phyloP scores from a whole-genome alignment of 805 yeast species.

The Cyberlindnera euphorbiae region DNA sequence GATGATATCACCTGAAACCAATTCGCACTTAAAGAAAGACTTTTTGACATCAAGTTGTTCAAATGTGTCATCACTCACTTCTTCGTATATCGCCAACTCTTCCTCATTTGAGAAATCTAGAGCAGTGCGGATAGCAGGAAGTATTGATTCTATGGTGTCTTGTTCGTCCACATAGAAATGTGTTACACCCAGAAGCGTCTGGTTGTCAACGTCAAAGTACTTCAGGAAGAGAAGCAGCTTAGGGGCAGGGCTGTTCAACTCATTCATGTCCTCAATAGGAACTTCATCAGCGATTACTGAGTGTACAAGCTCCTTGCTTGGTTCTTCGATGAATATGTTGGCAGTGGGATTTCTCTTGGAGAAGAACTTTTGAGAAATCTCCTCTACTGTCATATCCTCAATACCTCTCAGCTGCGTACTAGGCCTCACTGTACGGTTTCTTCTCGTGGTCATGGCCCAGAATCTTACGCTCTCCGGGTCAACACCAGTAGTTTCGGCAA shows the following conservation, averaged over 20 bases:
- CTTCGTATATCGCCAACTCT: slow-evolving; percentile 49
- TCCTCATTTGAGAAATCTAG: slow-evolving; percentile 35
- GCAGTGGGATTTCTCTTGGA: slow-evolving; percentile 44
- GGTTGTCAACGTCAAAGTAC: slow-evolving; percentile 54
- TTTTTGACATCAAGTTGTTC: slow-evolving; percentile 33
- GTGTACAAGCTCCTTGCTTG: slow-evolving; percentile 22
- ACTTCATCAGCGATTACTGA: slow-evolving; percentile 3
- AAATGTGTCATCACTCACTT: slow-evolving; percentile 50
- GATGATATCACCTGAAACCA: slow-evolving; percentile 66
- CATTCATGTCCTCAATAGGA: slow-evolving; percentile 6
- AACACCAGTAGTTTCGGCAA: slow-evolving; percentile 41
- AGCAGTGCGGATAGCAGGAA: slow-evolving; percentile 36
- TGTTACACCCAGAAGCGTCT: slow-evolving; percentile 59
- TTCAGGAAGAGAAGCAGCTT: slow-evolving; percentile 49
- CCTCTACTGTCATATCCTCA: slow-evolving; percentile 42
- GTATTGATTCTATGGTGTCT: slow-evolving; percentile 37
- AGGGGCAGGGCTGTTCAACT: slow-evolving; percentile 15
- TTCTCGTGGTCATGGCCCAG: slow-evolving; percentile 55
- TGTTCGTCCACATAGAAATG: slow-evolving; percentile 50
- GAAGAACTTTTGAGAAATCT: slow-evolving; percentile 43
- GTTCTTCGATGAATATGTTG: slow-evolving; percentile 66
- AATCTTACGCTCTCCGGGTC: slow-evolving; percentile 41
- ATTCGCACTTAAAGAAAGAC: slow-evolving; percentile 52
- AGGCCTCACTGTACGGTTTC: slow-evolving; percentile 68
- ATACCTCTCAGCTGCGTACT: slow-evolving; percentile 35